Evolutionary conservation across 2,329 filamentous ascomycete species (phyloP).

Genomic region (Talaromyces sp.): DNA sequence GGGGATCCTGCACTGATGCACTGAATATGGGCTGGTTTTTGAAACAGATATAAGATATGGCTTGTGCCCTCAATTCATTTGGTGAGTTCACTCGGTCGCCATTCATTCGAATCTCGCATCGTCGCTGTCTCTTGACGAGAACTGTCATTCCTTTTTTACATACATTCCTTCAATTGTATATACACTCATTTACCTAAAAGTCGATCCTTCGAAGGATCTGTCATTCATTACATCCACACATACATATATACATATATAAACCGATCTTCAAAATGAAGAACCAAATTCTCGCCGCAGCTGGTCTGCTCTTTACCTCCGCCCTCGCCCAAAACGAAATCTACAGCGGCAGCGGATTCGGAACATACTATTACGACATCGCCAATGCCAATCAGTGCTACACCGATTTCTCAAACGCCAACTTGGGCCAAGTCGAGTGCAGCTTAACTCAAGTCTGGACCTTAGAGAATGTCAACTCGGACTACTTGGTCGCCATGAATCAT

Average conservation of each 20-base stretch:
- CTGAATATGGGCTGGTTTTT: not conserved
- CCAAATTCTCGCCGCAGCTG: constrained; percentile 14
- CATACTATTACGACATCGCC: constrained; percentile 16
- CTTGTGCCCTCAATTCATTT: not conserved
- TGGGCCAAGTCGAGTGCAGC: constrained; percentile 16
- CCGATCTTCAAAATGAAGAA: constrained; percentile 1
- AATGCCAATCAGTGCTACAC: constrained; percentile 8
- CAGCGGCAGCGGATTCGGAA: constrained; percentile 16
- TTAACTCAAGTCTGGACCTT: constrained; percentile 15
- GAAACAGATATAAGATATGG: not conserved
- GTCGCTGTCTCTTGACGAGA: constrained; percentile 7
- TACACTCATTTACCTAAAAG: not conserved
- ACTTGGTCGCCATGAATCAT: constrained; percentile 18
- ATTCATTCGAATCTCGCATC: not conserved
- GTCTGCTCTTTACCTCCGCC: constrained; percentile 6
- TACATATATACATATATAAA: not conserved
- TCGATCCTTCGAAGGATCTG: not conserved
- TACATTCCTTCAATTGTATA: constrained; percentile 9
- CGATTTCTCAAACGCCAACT: constrained; percentile 8
- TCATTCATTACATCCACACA: not conserved
- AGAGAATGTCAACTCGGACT: constrained; percentile 15
- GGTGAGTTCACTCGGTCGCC: not conserved
- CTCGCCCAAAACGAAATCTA: constrained; percentile 1
- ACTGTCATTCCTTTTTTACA: constrained; percentile 10
- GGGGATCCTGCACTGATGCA: no score